Evolutionary conservation across 495 filamentous ascomycete genomes (phyloP).

Genomic region (Penicillium herquei): DNA sequence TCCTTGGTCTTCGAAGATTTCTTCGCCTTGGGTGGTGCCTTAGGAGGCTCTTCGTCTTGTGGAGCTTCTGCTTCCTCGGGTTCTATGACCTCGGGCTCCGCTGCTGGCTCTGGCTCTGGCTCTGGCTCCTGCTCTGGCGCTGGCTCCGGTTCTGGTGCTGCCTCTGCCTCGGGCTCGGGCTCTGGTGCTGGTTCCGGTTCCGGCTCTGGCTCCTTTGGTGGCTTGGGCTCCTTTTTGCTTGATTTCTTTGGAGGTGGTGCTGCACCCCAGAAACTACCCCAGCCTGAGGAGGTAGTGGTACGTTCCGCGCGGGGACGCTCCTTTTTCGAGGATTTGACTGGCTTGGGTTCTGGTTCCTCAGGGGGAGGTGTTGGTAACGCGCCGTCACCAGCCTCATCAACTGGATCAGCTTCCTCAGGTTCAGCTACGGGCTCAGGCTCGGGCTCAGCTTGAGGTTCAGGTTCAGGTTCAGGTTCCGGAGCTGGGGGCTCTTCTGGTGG

Average conservation of each 20-base stretch:
- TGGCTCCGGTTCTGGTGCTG: slow-evolving; percentile 24
- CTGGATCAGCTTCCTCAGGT: slow-evolving; percentile 9
- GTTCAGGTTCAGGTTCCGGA: slow-evolving; percentile 10
- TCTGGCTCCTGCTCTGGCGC: slow-evolving; percentile 26
- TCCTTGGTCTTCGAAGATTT: slow-evolving; percentile 4
- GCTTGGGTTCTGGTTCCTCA: slow-evolving; percentile 29
- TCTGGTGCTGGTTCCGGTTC: slow-evolving; percentile 32
- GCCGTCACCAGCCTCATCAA: slow-evolving; percentile 21
- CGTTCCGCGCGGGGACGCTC: slow-evolving; percentile 58
- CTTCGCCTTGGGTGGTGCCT: slow-evolving; percentile 25
- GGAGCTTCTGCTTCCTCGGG: slow-evolving; percentile 24
- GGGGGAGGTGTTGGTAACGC: slow-evolving; percentile 55
- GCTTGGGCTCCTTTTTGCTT: slow-evolving; percentile 37
- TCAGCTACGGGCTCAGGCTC: slow-evolving; percentile 12
- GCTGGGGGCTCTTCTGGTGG: slow-evolving; percentile 27
- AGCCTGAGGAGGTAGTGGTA: slow-evolving; percentile 44
- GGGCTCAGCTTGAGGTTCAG: slow-evolving; percentile 12
- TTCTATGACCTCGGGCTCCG: slow-evolving; percentile 22
- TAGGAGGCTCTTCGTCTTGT: slow-evolving; percentile 17
- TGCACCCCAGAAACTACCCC: slow-evolving; percentile 57
- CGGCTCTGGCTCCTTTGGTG: slow-evolving; percentile 28
- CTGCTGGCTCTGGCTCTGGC: slow-evolving; percentile 26
- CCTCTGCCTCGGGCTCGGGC: slow-evolving; percentile 23
- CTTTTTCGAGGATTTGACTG: slow-evolving; percentile 51
- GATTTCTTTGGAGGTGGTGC: slow-evolving; percentile 50